Percentiles rank a stretch among this genome's conserved stretches.
Conservation (phyloP, 192 early-diverging fungal genomes). For the Glomus cerebriforme region DNA sequence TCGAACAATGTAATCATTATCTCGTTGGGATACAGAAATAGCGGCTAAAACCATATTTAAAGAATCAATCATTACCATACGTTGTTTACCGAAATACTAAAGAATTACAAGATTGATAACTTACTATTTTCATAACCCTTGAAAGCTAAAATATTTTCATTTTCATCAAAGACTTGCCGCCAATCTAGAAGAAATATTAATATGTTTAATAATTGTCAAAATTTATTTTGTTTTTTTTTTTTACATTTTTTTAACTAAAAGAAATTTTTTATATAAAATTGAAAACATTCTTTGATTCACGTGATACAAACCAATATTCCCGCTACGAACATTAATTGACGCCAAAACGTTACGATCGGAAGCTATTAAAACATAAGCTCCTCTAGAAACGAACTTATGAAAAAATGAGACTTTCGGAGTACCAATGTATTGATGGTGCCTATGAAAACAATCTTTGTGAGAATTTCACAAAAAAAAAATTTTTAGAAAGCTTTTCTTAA, state of each 20-base stretch:
- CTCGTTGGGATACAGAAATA: slow-evolving; percentile 36
- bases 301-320: slow-evolving; percentile 58
- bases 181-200: slow-evolving; percentile 61
- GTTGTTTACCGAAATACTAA: background rate
- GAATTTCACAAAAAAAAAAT: background rate
- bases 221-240: no score
- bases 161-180: slow-evolving; percentile 69
- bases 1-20: slow-evolving; percentile 31
- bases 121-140: slow-evolving; percentile 54
- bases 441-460: slow-evolving; percentile 25
- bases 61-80: background rate
- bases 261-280: background rate
- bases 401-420: slow-evolving; percentile 40
- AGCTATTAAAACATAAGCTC: slow-evolving; percentile 52
- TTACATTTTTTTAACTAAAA: no score
- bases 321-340: slow-evolving; percentile 62
- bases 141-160: slow-evolving; percentile 59
- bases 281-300: slow-evolving; percentile 1
- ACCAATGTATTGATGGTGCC: slow-evolving; percentile 61
- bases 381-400: slow-evolving; percentile 35
- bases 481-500: background rate
- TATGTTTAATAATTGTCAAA: background rate
- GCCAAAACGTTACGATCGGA: slow-evolving; percentile 81
- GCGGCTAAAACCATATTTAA: slow-evolving; percentile 3
- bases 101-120: slow-evolving; percentile 34